Evolutionary conservation across 192 early-diverging fungal species (phyloP).

Genomic region (Diversispora epigaea): DNA sequence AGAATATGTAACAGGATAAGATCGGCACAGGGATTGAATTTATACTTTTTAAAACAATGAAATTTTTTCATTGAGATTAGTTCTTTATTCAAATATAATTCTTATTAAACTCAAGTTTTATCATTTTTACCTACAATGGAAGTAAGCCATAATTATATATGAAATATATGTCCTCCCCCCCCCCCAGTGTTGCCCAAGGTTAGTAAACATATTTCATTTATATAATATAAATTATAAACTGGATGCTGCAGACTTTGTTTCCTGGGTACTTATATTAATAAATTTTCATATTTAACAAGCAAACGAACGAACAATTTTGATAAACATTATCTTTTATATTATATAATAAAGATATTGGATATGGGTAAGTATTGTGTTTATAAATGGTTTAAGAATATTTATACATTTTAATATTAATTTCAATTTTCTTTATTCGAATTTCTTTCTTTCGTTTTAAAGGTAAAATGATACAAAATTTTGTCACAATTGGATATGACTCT

Average conservation of each 20-base stretch:
- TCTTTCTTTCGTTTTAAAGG: not conserved
- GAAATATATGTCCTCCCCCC: no score
- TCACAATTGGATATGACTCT: constrained; percentile 80
- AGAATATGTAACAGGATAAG: no score
- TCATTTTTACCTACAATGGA: no score
- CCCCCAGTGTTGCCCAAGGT: constrained; percentile 78
- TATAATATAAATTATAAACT: constrained; percentile 43
- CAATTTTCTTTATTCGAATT: no score
- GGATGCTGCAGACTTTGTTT: constrained; percentile 88
- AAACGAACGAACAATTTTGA: not conserved
- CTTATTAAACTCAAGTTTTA: no score
- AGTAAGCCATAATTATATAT: no score
- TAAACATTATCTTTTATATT: not conserved
- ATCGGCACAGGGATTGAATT: no score
- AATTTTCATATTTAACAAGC: not conserved
- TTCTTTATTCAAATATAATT: no score
- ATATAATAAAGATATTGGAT: constrained; percentile 71
- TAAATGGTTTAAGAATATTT: not conserved
- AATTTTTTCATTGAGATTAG: no score
- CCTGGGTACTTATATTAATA: constrained; percentile 57
- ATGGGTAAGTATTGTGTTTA: constrained; percentile 50
- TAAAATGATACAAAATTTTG: constrained; percentile 76
- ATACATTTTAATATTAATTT: not conserved
- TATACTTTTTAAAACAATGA: no score
- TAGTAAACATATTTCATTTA: not conserved